Conservation (phyloP, 2,329 filamentous ascomycete species). For the Pseudonectria foliicola region DNA sequence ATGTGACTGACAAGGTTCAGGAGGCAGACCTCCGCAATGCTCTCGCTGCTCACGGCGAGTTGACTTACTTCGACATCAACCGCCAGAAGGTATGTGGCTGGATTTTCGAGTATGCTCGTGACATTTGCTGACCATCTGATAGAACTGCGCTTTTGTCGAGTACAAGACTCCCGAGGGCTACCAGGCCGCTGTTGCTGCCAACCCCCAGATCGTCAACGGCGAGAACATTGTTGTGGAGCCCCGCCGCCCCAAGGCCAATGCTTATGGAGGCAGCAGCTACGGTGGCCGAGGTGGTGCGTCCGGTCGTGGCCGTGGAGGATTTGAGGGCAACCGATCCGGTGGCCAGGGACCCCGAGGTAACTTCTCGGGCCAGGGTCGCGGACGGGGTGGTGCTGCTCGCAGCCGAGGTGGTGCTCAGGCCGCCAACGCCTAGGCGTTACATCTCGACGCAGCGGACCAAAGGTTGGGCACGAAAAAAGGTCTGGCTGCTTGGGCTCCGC, state of each 20-base stretch:
- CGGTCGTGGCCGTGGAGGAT: constrained; percentile 60
- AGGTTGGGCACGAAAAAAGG: constrained; percentile 1
- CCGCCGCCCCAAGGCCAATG: constrained; percentile 68
- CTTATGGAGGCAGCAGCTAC: constrained; percentile 64
- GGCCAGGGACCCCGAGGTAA: constrained; percentile 60
- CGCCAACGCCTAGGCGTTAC: constrained; percentile 40
- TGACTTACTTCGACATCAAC: constrained; percentile 71
- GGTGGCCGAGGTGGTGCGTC: constrained; percentile 53
- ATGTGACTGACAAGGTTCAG: constrained; percentile 83
- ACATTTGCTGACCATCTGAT: constrained; percentile 13
- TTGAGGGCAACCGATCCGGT: constrained; percentile 51
- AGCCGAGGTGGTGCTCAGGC: constrained; percentile 54
- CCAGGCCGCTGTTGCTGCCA: constrained; percentile 72
- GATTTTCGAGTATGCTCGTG: not conserved
- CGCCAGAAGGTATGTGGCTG: constrained; percentile 63
- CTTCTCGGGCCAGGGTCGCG: constrained; percentile 59
- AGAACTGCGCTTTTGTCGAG: constrained; percentile 98
- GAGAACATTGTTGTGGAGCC: constrained; percentile 84
- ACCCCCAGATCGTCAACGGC: constrained; percentile 77
- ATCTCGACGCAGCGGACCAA: constrained; percentile 5
- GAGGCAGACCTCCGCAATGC: constrained; percentile 62
- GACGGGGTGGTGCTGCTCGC: constrained; percentile 59
- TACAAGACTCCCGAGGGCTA: constrained; percentile 77
- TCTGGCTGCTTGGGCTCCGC: no score
- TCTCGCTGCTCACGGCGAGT: constrained; percentile 64